Percentiles rank a stretch among this genome's conserved stretches.
Conservation (phyloP, 305 asterid species). For the Striga hermonthica region DNA sequence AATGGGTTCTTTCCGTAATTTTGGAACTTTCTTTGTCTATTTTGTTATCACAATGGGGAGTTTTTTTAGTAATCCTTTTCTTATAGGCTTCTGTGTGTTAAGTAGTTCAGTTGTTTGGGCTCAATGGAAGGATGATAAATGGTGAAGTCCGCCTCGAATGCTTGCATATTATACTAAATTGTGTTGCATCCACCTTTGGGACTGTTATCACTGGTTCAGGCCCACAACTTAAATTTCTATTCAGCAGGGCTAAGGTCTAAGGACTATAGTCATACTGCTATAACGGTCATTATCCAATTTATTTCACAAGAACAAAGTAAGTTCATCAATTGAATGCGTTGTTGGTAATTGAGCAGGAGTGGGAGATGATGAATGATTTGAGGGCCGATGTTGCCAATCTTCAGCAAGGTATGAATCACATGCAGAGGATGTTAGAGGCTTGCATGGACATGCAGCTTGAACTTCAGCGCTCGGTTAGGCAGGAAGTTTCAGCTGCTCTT, state of each 20-base stretch:
- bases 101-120: slow-evolving; percentile 11
- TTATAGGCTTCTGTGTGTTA: slow-evolving; percentile 4
- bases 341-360: slow-evolving; percentile 55
- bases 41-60: no score
- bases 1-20: no score
- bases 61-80: background rate
- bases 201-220: slow-evolving; percentile 13
- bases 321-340: slow-evolving; percentile 30
- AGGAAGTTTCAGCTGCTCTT: slow-evolving; percentile 94
- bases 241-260: background rate
- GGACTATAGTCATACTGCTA: background rate
- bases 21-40: no score
- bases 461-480: slow-evolving; percentile 87
- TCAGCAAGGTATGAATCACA: slow-evolving; percentile 91
- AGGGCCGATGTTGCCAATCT: slow-evolving; percentile 78
- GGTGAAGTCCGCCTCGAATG: background rate
- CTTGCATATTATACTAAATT: background rate
- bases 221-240: background rate
- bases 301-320: background rate
- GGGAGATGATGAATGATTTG: slow-evolving; percentile 81
- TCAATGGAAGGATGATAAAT: background rate
- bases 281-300: background rate
- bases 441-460: slow-evolving; percentile 98
- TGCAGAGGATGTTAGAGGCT: slow-evolving; percentile 92
- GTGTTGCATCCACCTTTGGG: background rate